Conservation (phyloP, 495 filamentous ascomycete genomes). For the Podospora fimiseda region DNA sequence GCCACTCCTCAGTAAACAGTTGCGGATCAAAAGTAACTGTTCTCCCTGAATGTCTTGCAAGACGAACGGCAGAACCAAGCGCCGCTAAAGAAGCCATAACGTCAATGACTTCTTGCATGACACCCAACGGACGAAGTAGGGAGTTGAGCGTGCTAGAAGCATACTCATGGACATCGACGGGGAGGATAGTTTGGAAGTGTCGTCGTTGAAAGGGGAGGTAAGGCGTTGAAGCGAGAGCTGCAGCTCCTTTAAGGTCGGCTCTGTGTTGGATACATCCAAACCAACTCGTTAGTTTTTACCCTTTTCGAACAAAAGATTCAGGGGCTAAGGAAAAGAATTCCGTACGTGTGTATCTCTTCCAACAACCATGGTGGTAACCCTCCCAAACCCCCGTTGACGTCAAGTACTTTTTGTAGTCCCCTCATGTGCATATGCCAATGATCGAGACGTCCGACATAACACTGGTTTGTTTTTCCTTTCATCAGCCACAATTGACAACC, state of each 20-base stretch:
- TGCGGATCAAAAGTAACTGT: slow-evolving; percentile 21
- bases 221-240: slow-evolving; percentile 18
- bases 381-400: slow-evolving; percentile 15
- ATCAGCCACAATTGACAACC: not conserved
- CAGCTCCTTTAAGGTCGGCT: slow-evolving; percentile 24
- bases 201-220: slow-evolving; percentile 18
- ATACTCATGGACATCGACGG: slow-evolving; percentile 3
- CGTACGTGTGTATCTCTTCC: slow-evolving; percentile 22
- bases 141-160: slow-evolving; percentile 5
- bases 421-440: slow-evolving; percentile 30
- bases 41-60: slow-evolving; percentile 11
- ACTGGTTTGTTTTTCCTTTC: slow-evolving; percentile 5
- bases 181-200: slow-evolving; percentile 12
- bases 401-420: slow-evolving; percentile 23
- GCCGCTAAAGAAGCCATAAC: slow-evolving; percentile 13
- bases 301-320: not conserved
- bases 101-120: slow-evolving; percentile 9
- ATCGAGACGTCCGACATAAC: slow-evolving; percentile 24
- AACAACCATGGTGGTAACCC: slow-evolving; percentile 14
- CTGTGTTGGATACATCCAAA: slow-evolving; percentile 4
- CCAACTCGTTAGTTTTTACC: not conserved
- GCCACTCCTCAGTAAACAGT: slow-evolving; percentile 24
- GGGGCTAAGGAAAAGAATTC: not conserved
- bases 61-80: slow-evolving; percentile 14
- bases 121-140: slow-evolving; percentile 12